Conservation (phyloP, 176 grass and related monocot species). For the Zoysia japonica region DNA sequence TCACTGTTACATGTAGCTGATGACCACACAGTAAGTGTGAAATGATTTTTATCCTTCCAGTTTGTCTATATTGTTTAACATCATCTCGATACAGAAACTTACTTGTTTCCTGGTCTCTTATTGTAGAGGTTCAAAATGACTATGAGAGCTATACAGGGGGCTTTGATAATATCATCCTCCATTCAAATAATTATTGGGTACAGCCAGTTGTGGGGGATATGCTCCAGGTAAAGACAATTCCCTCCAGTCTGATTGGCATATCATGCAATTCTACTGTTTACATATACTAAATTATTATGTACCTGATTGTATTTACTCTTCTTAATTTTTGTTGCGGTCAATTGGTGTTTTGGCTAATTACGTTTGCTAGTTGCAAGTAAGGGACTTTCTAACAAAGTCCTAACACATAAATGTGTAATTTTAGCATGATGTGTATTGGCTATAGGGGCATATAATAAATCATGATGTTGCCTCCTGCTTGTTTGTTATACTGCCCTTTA, state of each 20-base stretch:
- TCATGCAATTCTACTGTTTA: background rate
- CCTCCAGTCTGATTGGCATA: constrained; percentile 6
- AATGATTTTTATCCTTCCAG: background rate
- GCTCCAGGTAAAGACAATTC: constrained; percentile 61
- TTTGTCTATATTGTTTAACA: background rate
- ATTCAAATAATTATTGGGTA: constrained; percentile 91
- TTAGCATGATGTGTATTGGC: constrained; percentile 11
- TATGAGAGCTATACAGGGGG: constrained; percentile 81
- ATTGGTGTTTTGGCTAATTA: constrained; percentile 18
- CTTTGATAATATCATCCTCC: constrained; percentile 74
- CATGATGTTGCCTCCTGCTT: constrained; percentile 1
- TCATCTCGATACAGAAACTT: background rate
- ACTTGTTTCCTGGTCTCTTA: constrained; percentile 7
- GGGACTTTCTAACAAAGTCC: background rate
- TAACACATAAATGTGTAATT: background rate
- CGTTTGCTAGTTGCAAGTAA: background rate
- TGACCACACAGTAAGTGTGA: constrained; percentile 51
- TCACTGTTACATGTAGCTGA: constrained; percentile 60
- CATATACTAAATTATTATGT: background rate
- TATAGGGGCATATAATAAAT: constrained; percentile 18
- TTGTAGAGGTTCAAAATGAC: constrained; percentile 71
- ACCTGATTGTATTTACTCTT: background rate
- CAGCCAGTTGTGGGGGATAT: constrained; percentile 86
- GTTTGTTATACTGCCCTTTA: background rate
- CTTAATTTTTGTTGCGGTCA: constrained; percentile 8